phyloP scores from a whole-genome alignment of 768 basidiomycete genomes.

The Botryobasidium botryosum region DNA sequence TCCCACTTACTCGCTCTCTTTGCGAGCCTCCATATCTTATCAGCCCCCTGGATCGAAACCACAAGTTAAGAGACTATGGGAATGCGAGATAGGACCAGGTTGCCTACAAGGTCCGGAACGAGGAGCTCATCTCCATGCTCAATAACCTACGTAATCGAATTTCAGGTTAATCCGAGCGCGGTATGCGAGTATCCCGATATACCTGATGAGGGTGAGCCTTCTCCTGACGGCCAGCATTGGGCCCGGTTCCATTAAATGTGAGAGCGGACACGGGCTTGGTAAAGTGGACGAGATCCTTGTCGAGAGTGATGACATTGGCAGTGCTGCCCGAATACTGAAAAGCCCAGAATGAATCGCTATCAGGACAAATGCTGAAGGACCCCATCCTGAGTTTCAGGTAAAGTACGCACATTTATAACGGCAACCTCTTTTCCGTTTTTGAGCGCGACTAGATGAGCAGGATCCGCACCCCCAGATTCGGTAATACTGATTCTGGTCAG shows the following conservation, averaged over 20 bases:
- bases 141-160: not conserved
- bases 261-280: not conserved
- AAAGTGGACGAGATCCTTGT: not conserved
- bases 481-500: not conserved
- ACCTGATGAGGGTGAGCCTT: slow-evolving; percentile 12
- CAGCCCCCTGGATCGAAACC: slow-evolving; percentile 10
- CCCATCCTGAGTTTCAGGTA: not conserved
- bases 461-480: not conserved
- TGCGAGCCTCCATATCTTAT: slow-evolving; percentile 12
- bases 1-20: slow-evolving; percentile 5
- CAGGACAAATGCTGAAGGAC: not conserved
- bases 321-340: not conserved
- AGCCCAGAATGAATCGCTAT: not conserved
- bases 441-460: slow-evolving; percentile 7
- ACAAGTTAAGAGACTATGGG: no score
- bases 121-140: not conserved
- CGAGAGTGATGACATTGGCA: not conserved
- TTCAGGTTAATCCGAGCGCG: not conserved
- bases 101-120: not conserved
- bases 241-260: slow-evolving; percentile 8
- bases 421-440: slow-evolving; percentile 6
- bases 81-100: slow-evolving; percentile 3
- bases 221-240: slow-evolving; percentile 7
- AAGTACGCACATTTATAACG: slow-evolving; percentile 8
- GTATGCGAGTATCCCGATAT: not conserved